Conservation (phyloP, 2,329 filamentous ascomycete genomes). For the Nigrograna mackinnonii region DNA sequence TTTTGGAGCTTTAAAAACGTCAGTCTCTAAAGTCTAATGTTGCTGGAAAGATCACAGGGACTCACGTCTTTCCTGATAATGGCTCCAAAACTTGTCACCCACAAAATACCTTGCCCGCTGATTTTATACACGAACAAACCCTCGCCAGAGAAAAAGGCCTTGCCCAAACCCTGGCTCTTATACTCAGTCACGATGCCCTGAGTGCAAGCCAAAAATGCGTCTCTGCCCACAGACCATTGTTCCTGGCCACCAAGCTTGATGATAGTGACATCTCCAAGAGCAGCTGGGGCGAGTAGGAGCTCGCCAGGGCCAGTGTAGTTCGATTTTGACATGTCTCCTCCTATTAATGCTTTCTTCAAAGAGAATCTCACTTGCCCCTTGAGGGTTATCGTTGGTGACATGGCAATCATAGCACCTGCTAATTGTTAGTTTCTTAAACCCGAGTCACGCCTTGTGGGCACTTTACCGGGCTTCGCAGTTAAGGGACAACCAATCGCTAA, state of each 20-base stretch:
- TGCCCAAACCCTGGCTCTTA: conserved; percentile 82
- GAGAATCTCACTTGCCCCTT: conserved; percentile 83
- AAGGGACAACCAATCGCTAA: conserved; percentile 87
- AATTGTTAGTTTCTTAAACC: too few species aligned
- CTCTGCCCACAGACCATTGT: conserved; percentile 82
- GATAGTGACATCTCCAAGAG: conserved; percentile 83
- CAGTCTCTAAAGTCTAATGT: background rate
- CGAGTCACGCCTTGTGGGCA: too few species aligned
- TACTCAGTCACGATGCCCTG: conserved; percentile 87
- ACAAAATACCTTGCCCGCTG: conserved; percentile 77
- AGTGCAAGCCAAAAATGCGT: conserved; percentile 84
- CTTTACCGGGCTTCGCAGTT: conserved; percentile 73
- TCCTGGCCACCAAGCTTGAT: conserved; percentile 73
- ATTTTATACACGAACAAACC: conserved; percentile 91
- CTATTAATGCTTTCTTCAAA: conserved; percentile 86
- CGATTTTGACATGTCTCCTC: conserved; percentile 77
- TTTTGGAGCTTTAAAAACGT: conserved; percentile 52
- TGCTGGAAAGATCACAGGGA: background rate
- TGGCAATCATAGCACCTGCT: conserved; percentile 84
- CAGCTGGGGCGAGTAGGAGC: conserved; percentile 77
- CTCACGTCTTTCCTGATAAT: conserved; percentile 92
- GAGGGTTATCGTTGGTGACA: conserved; percentile 85
- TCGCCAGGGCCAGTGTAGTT: conserved; percentile 90
- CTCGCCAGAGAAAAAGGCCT: conserved; percentile 93
- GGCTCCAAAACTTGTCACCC: conserved; percentile 91